Percentiles rank a stretch among this genome's conserved stretches.
Evolutionary conservation across 768 basidiomycete species (phyloP).

Genomic region (Termitomyces sp.): DNA sequence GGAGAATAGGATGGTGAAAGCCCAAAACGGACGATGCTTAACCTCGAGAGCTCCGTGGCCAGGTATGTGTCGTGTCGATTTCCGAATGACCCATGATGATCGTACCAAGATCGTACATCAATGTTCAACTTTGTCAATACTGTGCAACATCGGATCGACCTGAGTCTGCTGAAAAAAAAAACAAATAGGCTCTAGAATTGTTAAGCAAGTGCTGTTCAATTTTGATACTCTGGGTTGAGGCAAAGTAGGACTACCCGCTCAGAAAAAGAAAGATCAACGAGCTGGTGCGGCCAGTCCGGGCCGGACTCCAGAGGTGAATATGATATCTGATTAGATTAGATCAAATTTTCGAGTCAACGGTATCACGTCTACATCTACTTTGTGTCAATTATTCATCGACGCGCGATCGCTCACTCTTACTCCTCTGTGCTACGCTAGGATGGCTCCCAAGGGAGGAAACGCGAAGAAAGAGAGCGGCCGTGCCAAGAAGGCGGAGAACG

Average conservation of each 20-base stretch:
- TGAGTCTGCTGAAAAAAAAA: background rate
- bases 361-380: background rate
- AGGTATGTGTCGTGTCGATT: no score
- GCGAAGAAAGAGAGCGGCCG: conserved; percentile 89
- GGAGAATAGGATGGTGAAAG: no score
- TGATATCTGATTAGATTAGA: conserved; percentile 15
- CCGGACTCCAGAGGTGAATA: background rate
- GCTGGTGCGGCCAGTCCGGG: no score
- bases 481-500: conserved; percentile 91
- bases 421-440: conserved; percentile 27
- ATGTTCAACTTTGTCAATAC: no score
- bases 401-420: background rate
- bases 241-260: no score
- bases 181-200: background rate
- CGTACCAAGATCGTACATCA: no score
- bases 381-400: conserved; percentile 2
- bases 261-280: no score
- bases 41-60: no score
- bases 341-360: conserved; percentile 5
- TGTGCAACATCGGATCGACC: background rate
- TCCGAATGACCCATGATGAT: no score
- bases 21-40: no score
- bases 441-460: conserved; percentile 88
- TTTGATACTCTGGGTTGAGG: background rate
- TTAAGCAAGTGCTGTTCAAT: background rate